phyloP scores from a whole-genome alignment of 2,329 filamentous ascomycete genomes.

The Cytospora leucostoma region DNA sequence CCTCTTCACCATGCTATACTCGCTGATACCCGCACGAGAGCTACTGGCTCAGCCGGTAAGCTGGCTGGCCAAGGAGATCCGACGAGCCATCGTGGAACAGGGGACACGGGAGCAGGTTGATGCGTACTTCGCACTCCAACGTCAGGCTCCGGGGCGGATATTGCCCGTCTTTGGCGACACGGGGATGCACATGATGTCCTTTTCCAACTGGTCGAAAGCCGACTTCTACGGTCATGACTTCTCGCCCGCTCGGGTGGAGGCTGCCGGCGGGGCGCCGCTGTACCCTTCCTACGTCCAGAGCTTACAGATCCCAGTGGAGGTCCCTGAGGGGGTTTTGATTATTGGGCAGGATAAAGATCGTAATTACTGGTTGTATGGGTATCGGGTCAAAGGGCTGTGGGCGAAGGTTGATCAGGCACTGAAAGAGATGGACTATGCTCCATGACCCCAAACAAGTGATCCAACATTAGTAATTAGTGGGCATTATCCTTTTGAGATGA shows the following conservation, averaged over 20 bases:
- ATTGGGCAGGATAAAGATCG: neutral
- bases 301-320: neutral
- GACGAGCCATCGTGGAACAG: conserved; percentile 36
- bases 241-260: conserved; percentile 29
- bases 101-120: conserved; percentile 39
- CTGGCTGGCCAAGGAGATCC: conserved; percentile 33
- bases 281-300: conserved; percentile 2
- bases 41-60: conserved; percentile 32
- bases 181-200: conserved; percentile 36
- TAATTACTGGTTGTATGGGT: conserved; percentile 6
- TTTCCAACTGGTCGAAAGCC: conserved; percentile 38
- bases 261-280: neutral
- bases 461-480: neutral
- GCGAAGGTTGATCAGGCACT: conserved; percentile 6
- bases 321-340: conserved; percentile 8
- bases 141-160: conserved; percentile 28
- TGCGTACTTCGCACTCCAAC: conserved; percentile 36
- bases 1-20: neutral
- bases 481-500: too few relatives aligned
- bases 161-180: conserved; percentile 37
- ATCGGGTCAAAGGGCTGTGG: neutral
- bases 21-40: neutral
- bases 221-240: conserved; percentile 35
- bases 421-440: neutral
- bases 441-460: neutral